Evolutionary conservation across 2,329 filamentous ascomycete species (phyloP).

Genomic region (Bipolaris sorokiniana): DNA sequence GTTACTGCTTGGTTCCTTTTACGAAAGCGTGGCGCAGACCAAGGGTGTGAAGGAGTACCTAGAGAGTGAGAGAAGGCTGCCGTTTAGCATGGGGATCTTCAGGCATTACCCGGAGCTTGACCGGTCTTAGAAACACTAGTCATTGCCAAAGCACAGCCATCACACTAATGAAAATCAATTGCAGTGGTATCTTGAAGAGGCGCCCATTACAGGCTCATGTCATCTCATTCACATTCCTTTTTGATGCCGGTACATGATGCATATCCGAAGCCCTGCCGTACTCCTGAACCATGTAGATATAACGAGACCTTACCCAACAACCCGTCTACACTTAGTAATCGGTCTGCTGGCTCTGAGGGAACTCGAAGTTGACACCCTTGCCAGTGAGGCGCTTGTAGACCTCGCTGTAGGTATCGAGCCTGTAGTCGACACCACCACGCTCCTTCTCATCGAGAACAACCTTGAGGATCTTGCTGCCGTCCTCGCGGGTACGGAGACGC

Average conservation of each 20-base stretch:
- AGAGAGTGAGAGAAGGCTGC: constrained; percentile 65
- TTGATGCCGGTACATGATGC: constrained; percentile 50
- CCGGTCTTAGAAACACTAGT: constrained; percentile 43
- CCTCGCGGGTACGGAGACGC: constrained; percentile 98
- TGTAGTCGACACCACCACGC: constrained; percentile 98
- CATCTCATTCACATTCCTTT: constrained; percentile 49
- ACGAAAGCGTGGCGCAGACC: constrained; percentile 66
- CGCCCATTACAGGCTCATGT: constrained; percentile 42
- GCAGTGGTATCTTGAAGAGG: constrained; percentile 45
- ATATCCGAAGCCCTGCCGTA: constrained; percentile 45
- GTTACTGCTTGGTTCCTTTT: constrained; percentile 66
- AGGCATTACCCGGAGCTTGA: constrained; percentile 77
- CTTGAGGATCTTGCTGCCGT: constrained; percentile 98
- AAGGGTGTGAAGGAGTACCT: constrained; percentile 73
- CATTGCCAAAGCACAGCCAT: constrained; percentile 14
- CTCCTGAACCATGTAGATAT: constrained; percentile 44
- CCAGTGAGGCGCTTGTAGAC: constrained; percentile 98
- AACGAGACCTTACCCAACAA: constrained; percentile 27
- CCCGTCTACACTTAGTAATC: constrained; percentile 72
- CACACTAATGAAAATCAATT: constrained; percentile 45
- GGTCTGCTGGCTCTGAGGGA: constrained; percentile 79
- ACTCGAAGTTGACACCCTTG: constrained; percentile 97
- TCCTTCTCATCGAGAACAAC: constrained; percentile 99
- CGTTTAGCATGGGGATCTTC: constrained; percentile 71
- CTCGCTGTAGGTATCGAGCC: constrained; percentile 99